Evolutionary conservation across 208 protist species (phyloP), one percentile per base, ranked within the genome.

Genomic region (Novymonas esmeraldas): DNA sequence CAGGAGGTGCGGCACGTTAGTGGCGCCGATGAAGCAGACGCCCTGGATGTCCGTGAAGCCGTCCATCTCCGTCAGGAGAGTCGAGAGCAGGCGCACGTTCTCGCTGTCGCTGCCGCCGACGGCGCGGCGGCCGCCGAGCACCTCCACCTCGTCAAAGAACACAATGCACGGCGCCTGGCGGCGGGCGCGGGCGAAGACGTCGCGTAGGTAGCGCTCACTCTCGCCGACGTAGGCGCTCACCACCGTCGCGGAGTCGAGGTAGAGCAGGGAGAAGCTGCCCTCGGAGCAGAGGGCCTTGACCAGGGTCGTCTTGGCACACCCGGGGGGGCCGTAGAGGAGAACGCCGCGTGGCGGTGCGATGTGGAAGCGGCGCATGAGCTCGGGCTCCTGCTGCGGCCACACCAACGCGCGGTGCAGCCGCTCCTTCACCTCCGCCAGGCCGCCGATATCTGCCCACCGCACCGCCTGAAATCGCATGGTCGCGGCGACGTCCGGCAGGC

Each of bases 361-460:
- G 59, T 98, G 97, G 69, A 99, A 99, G 64, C 99, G 98, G 42
- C 91, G 71, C 81, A 99, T 99, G 54, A 97, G 90, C 48, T 99
- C 99, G n/a, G 98, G 98, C 70, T 99, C 96, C 67, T 97, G 87
- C 44, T 99, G 91, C 20, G 99, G 99, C 73, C 99, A 99, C 73
- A 99, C 94, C 3, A 99, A 94, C 26, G 99, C 87, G 76, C 99
- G 98, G 65, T 97, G 95, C 31, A 99, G 90, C 62, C 99, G 95
- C n/a, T 83, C 71, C 82, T 99, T 99, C 28, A 99, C 97, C 36
- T 95, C 73, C 54, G 97, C 88, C 6, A 99, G 87, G 51, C 99
- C 99, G 68, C 99, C 99, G 88, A 99, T 99, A 69, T 99, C 98
- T 13, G 89, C 89, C 99, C 99, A 99, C 6, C 88, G 89, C 13